phyloP scores from a whole-genome alignment of 2,329 filamentous ascomycete species.

The Claviceps sp. region DNA sequence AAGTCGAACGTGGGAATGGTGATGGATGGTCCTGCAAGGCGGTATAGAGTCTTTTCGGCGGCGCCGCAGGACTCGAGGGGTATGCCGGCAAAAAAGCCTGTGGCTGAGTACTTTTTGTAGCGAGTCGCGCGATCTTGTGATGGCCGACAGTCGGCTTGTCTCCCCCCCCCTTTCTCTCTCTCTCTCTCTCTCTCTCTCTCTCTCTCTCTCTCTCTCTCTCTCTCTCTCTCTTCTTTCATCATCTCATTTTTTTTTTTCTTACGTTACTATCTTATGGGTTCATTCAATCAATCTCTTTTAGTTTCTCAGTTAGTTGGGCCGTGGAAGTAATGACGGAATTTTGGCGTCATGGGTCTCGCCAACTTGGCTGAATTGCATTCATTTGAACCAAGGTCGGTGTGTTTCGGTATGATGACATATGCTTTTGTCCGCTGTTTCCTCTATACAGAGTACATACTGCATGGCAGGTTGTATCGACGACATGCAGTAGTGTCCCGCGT shows the following conservation, averaged over 20 bases:
- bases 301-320: too few species aligned
- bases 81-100: slow-evolving; percentile 98
- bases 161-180: background rate
- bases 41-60: slow-evolving; percentile 92
- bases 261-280: too few species aligned
- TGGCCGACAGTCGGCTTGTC: background rate
- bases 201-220: background rate
- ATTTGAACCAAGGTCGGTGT: too few species aligned
- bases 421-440: background rate
- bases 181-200: background rate
- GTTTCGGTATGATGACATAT: background rate
- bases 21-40: slow-evolving; percentile 61
- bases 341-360: too few species aligned
- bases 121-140: background rate
- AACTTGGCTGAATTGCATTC: too few species aligned
- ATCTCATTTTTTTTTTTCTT: background rate
- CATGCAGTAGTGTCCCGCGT: too few species aligned
- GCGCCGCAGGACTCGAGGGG: slow-evolving; percentile 90
- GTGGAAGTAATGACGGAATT: too few species aligned
- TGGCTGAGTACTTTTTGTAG: slow-evolving; percentile 88
- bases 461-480: too few species aligned
- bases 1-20: slow-evolving; percentile 28
- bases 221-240: background rate
- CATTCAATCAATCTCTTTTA: too few species aligned
- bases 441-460: too few species aligned